A percentile compares a stretch with the other conserved stretches of the same genome.
Evolutionary conservation across 768 basidiomycete genomes (phyloP).

Genomic region (Trametes cubensis): DNA sequence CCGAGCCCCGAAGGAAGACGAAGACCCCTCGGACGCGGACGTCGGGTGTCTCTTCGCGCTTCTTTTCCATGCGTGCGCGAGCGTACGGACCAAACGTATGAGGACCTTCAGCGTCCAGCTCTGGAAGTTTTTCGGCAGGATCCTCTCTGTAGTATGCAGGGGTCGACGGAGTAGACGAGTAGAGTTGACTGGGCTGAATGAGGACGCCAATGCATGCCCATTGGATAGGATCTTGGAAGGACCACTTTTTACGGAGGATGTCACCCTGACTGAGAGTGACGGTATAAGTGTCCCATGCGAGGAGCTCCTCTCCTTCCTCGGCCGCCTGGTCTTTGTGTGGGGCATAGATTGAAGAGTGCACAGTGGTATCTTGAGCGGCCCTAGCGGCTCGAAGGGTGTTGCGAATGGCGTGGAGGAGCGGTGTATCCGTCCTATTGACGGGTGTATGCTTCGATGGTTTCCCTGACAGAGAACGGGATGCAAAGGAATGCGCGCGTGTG

Average conservation of each 20-base stretch:
- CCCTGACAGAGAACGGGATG: conserved; percentile 4
- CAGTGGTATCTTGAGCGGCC: conserved; percentile 4
- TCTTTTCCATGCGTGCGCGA: conserved; percentile 34
- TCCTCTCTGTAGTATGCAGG: conserved; percentile 36
- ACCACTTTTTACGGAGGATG: conserved; percentile 71
- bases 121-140: conserved; percentile 29
- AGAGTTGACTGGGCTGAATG: conserved; percentile 50
- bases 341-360: conserved; percentile 6
- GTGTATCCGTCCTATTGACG: conserved; percentile 33
- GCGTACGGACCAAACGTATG: conserved; percentile 47
- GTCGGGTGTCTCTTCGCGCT: conserved; percentile 43
- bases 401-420: conserved; percentile 59
- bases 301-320: conserved; percentile 46
- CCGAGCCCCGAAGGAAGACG: conserved; percentile 76
- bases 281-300: conserved; percentile 68
- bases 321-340: not conserved
- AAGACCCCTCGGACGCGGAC: conserved; percentile 63
- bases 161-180: conserved; percentile 29
- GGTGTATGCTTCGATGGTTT: not conserved
- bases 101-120: conserved; percentile 32
- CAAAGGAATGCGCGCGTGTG: not conserved
- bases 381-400: conserved; percentile 55
- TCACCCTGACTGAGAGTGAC: conserved; percentile 71
- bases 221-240: conserved; percentile 74
- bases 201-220: conserved; percentile 80